Percentiles rank a stretch among this genome's conserved stretches.
phyloP scores from a whole-genome alignment of 1,284 basidiomycete genomes.

The Rhodotorula glutinis region DNA sequence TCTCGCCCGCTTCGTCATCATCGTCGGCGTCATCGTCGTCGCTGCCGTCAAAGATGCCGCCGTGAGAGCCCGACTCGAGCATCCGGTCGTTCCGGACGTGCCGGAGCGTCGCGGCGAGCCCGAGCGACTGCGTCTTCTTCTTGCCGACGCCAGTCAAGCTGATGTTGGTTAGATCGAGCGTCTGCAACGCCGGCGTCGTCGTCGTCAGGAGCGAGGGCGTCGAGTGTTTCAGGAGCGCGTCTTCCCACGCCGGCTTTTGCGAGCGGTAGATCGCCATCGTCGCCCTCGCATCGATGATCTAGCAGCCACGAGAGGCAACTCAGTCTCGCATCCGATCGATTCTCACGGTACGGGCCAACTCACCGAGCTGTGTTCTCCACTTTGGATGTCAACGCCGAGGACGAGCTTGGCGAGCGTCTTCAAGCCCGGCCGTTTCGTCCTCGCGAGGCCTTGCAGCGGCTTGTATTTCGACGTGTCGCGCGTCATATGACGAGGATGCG shows the following conservation, averaged over 20 bases:
- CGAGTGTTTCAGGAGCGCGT: slow-evolving; percentile 44
- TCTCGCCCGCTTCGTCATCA: slow-evolving; percentile 6
- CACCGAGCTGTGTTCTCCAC: slow-evolving; percentile 82
- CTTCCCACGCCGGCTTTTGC: slow-evolving; percentile 83
- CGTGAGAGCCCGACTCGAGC: not conserved
- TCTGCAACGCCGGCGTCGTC: slow-evolving; percentile 16
- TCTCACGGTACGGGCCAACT: slow-evolving; percentile 40
- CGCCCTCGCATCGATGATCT: slow-evolving; percentile 90
- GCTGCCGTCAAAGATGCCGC: not conserved
- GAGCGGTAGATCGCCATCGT: slow-evolving; percentile 92
- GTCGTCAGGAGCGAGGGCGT: slow-evolving; percentile 30
- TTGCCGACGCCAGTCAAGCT: slow-evolving; percentile 31
- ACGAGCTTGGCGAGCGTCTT: slow-evolving; percentile 78
- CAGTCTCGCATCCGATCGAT: too few relatives aligned
- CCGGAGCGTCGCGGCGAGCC: slow-evolving; percentile 25
- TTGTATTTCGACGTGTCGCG: slow-evolving; percentile 76
- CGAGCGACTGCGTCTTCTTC: slow-evolving; percentile 26
- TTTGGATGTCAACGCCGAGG: slow-evolving; percentile 78
- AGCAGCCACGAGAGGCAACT: not conserved
- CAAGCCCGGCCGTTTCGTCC: slow-evolving; percentile 67
- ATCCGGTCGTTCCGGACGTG: slow-evolving; percentile 20
- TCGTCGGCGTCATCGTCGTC: not conserved
- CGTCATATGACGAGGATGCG: slow-evolving; percentile 72
- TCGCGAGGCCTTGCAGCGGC: slow-evolving; percentile 54
- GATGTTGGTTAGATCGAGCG: slow-evolving; percentile 28